Base-by-base conservation (phyloP, 768 basidiomycete genomes). In the Rickenella mellea region DNA sequence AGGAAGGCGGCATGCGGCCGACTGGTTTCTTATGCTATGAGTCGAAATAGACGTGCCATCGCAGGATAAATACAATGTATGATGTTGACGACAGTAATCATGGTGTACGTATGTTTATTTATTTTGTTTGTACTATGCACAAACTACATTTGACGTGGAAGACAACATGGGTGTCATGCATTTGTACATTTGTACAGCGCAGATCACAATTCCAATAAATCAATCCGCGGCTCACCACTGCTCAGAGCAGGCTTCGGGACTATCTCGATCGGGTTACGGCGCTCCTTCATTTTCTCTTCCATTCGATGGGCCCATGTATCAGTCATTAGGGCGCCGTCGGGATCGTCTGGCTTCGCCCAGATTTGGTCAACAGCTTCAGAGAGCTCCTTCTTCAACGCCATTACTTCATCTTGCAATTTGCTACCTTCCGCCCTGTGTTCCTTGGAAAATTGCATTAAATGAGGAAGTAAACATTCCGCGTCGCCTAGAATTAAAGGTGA, bases 371-470 rank as follows among this genome's bases (percentile, higher is more conserved):
- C 55, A 5, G 74, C 72, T 14, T 64, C 62, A 7, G 63, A 58
- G 10, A 85, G 52, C 59, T 83, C 80, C 24, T 46, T 49, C 46
- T 80, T 73, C 45, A 93, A 82, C 0, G 60, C 58, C 3, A 51
- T 46, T 1, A 89, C 60, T 32, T 78, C 74, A 4, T 61, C 52
- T 56, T 94, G 89, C 44, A 96, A 61, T 1, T 60, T 64, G 27
- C 56, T 49, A 0, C 82, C 91, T 46, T 86, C 82, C n/a, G 63
- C 59, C 1, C 75, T 69, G 54, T 93, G 88, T 28, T 73, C 75
- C 4, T 68, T 46, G 0, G 81, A 77, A 43, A 87, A 75, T 45
- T 83, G 74, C 39, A 83, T 61, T 19, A 96, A 65, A 55, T 91
- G 84, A 3, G 88, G 87, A 8, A 94, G 62, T 19, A 97, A 61